Evolutionary conservation across 352 stramenopile species (phyloP).

Genomic region (Phytophthora fragariaefolia): DNA sequence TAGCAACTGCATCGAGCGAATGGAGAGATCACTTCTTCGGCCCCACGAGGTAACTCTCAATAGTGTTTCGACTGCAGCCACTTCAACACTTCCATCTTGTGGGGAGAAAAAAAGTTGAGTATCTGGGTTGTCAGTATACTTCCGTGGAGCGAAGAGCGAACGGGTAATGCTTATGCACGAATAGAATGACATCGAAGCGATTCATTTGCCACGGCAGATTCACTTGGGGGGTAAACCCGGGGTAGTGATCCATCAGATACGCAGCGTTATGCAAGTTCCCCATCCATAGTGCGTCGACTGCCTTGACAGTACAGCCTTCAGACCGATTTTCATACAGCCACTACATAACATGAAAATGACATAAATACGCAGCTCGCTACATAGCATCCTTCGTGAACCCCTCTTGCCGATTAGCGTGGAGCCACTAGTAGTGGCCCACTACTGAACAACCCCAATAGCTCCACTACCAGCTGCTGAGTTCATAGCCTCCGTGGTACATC

Average conservation of each 20-base stretch:
- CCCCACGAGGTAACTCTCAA: too few species aligned
- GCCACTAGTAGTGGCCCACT: too few species aligned
- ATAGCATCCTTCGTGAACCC: background rate
- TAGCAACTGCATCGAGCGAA: too few species aligned
- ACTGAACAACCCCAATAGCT: background rate
- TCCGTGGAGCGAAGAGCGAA: too few species aligned
- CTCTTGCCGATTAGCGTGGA: background rate
- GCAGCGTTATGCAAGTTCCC: background rate
- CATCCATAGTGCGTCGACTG: background rate
- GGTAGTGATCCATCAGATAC: background rate
- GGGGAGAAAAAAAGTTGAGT: background rate
- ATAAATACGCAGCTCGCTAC: background rate
- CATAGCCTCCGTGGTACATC: background rate
- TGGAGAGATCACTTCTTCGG: too few species aligned
- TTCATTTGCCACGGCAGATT: background rate
- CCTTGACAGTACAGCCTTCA: background rate
- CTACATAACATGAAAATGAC: background rate
- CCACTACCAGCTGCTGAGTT: background rate
- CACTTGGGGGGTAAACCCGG: background rate
- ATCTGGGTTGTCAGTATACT: too few species aligned
- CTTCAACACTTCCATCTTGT: background rate
- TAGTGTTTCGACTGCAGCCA: too few species aligned
- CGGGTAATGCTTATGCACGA: background rate
- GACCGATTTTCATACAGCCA: background rate
- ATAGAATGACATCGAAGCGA: background rate